These are phyloP conservation scores for Ceratobasidium sp. DNA, from an alignment of 1,284 basidiomycete genomes.

Conservation along the genomic window DNA sequence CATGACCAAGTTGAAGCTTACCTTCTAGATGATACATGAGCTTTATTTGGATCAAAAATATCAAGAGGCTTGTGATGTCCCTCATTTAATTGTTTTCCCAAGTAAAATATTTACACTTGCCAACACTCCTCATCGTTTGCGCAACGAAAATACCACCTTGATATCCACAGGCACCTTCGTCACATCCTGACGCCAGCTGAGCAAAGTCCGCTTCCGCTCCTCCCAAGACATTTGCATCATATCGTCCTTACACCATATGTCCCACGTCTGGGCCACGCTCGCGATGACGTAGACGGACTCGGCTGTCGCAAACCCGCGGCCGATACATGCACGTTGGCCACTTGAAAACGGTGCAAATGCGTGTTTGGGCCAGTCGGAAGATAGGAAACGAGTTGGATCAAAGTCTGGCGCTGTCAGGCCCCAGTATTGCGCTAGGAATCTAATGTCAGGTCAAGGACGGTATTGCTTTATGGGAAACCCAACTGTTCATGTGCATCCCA, in stretches of 20 bases:
- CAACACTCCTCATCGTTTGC: not conserved
- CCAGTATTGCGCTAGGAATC: constrained; percentile 20
- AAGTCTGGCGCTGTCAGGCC: constrained; percentile 12
- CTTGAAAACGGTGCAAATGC: constrained; percentile 20
- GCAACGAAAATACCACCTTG: constrained; percentile 13
- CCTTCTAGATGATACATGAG: not conserved
- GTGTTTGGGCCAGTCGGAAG: constrained; percentile 25
- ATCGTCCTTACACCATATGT: constrained; percentile 1
- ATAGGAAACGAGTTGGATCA: constrained; percentile 19
- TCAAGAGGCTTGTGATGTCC: not conserved
- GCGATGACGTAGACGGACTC: constrained; percentile 18
- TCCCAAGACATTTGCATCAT: constrained; percentile 14
- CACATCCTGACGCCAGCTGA: constrained; percentile 15
- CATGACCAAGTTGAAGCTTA: too few relatives aligned
- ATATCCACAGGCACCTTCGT: constrained; percentile 15
- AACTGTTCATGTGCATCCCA: constrained; percentile 27
- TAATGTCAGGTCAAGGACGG: not conserved
- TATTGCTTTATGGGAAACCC: not conserved
- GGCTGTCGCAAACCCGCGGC: constrained; percentile 26
- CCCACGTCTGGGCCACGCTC: constrained; percentile 19
- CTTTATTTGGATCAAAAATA: not conserved
- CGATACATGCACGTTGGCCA: constrained; percentile 17
- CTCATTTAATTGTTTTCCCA: not conserved
- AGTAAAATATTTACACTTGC: not conserved
- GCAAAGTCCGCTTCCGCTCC: constrained; percentile 5